These are phyloP conservation scores for Syncephalastrum contaminatum DNA, from an alignment of 371 early-diverging fungal species.

Conservation along the genomic window DNA sequence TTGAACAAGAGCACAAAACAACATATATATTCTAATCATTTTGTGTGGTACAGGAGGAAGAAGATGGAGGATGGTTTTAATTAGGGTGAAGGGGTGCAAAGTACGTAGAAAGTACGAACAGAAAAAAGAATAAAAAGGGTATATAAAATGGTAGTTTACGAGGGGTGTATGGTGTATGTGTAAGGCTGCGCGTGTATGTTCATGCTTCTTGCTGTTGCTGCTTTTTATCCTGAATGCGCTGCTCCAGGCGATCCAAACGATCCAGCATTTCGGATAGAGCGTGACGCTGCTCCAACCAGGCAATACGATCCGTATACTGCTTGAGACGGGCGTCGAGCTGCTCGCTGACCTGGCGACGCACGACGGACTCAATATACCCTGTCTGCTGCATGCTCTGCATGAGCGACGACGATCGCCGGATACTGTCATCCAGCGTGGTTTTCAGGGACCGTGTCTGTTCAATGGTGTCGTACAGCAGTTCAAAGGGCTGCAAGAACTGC, in stretches of 20 bases:
- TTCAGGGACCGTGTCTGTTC: conserved; percentile 60
- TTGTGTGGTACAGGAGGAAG: conserved; percentile 27
- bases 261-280: conserved; percentile 28
- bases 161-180: conserved; percentile 12
- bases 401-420: conserved; percentile 69
- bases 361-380: conserved; percentile 74
- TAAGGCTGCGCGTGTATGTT: conserved; percentile 11
- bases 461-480: conserved; percentile 60
- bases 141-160: conserved; percentile 1
- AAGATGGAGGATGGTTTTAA: conserved; percentile 24
- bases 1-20: conserved; percentile 10
- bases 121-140: conserved; percentile 1
- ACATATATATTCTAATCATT: background rate
- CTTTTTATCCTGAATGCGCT: background rate
- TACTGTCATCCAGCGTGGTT: conserved; percentile 70
- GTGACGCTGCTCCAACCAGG: conserved; percentile 22
- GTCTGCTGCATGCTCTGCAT: conserved; percentile 77
- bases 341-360: conserved; percentile 73
- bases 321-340: conserved; percentile 9
- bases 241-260: conserved; percentile 36
- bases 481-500: conserved; percentile 56
- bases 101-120: conserved; percentile 6
- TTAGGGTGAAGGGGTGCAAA: conserved; percentile 4
- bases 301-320: conserved; percentile 26
- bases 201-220: conserved; percentile 23